phyloP scores from a whole-genome alignment of 805 yeast genomes.

The Limtongozyma cylindracea region DNA sequence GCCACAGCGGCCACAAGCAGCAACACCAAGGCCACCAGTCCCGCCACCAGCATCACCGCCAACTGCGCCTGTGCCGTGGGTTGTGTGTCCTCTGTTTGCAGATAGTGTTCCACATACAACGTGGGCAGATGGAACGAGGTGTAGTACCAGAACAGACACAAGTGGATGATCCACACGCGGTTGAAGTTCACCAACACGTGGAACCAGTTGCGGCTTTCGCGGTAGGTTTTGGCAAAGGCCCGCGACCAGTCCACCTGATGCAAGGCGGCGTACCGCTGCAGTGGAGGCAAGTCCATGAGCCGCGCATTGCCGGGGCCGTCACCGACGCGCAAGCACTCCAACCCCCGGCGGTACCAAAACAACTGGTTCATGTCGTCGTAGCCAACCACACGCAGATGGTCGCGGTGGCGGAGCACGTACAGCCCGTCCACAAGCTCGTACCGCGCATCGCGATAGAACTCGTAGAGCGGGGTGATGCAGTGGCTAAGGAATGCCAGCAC shows the following conservation, averaged over 20 bases:
- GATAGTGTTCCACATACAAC: conserved; percentile 33
- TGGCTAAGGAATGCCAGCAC: conserved; percentile 23
- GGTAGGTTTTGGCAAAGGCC: conserved; percentile 51
- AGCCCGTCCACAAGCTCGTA: conserved; percentile 17
- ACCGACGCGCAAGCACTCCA: conserved; percentile 24
- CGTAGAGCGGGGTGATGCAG: conserved; percentile 50
- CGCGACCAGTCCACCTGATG: conserved; percentile 37
- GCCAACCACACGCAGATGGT: conserved; percentile 51
- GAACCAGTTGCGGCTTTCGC: conserved; percentile 53
- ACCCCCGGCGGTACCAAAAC: conserved; percentile 60
- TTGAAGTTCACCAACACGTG: conserved; percentile 53
- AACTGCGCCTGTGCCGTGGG: conserved; percentile 32
- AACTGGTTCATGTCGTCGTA: conserved; percentile 80
- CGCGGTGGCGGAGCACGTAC: conserved; percentile 25
- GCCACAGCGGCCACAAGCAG: conserved; percentile 27
- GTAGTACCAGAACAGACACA: conserved; percentile 54
- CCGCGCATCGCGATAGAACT: conserved; percentile 3
- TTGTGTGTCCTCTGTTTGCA: conserved; percentile 23
- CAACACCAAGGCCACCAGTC: conserved; percentile 26
- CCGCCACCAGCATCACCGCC: conserved; percentile 42
- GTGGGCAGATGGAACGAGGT: conserved; percentile 45
- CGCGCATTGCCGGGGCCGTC: conserved; percentile 13
- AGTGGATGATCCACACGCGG: conserved; percentile 32
- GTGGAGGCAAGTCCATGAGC: conserved; percentile 27
- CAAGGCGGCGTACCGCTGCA: conserved; percentile 28